Conservation (phyloP, 2,329 filamentous ascomycete genomes). For the Thielaviopsis cerberus region DNA sequence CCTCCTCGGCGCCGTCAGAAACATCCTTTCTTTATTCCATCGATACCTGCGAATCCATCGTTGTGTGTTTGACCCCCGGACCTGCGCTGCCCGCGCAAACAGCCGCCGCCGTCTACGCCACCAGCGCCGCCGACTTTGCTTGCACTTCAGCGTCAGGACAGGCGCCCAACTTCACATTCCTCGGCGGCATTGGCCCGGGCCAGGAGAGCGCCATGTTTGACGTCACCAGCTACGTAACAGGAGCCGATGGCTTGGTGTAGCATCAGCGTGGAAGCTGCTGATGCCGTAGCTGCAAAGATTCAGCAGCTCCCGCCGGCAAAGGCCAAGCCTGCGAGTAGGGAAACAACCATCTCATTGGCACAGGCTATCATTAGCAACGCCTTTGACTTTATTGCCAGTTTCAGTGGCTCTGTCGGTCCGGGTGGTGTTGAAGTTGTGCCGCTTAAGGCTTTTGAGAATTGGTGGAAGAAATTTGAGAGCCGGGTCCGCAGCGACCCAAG, state of each 20-base stretch:
- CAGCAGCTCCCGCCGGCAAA: slow-evolving; percentile 33
- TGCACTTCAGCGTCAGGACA: slow-evolving; percentile 23
- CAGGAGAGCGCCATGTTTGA: slow-evolving; percentile 90
- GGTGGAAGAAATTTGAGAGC: slow-evolving; percentile 94
- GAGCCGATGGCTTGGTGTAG: slow-evolving; percentile 43
- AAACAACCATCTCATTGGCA: slow-evolving; percentile 53
- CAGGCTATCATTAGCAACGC: slow-evolving; percentile 92
- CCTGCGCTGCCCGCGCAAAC: slow-evolving; percentile 52
- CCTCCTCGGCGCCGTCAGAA: slow-evolving; percentile 32
- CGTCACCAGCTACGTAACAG: slow-evolving; percentile 23
- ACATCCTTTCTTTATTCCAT: slow-evolving; percentile 39
- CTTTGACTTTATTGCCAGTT: slow-evolving; percentile 88
- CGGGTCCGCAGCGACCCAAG: slow-evolving; percentile 68
- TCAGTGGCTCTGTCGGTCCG: slow-evolving; percentile 44
- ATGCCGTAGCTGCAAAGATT: slow-evolving; percentile 52
- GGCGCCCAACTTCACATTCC: slow-evolving; percentile 52
- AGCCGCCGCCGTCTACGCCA: slow-evolving; percentile 79
- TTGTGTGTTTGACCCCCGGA: slow-evolving; percentile 74
- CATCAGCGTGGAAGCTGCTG: slow-evolving; percentile 60
- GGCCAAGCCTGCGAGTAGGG: slow-evolving; percentile 15
- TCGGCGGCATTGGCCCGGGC: slow-evolving; percentile 74
- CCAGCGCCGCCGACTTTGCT: slow-evolving; percentile 28
- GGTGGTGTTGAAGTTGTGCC: slow-evolving; percentile 70
- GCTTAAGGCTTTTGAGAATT: slow-evolving; percentile 86
- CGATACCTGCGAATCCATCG: slow-evolving; percentile 47